Percentiles rank a stretch among this genome's conserved stretches.
phyloP scores from a whole-genome alignment of 805 yeast species.

The Saturnispora ahearnii region DNA sequence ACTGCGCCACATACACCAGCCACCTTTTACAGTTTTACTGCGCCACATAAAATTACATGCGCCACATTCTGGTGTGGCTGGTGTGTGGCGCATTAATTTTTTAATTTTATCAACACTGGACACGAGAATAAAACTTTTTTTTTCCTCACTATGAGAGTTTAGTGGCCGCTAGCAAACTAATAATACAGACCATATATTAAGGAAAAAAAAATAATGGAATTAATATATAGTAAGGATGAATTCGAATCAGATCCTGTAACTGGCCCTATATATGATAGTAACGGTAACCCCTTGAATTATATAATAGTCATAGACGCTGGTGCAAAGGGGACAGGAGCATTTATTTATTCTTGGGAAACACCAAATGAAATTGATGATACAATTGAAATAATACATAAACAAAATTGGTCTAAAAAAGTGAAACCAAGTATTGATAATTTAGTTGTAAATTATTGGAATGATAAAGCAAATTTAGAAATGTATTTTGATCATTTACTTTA shows the following conservation, averaged over 20 bases:
- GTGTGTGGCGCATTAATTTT: not conserved
- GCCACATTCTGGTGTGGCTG: no score
- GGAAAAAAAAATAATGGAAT: no score
- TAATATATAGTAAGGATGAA: not conserved
- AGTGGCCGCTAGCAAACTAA: no score
- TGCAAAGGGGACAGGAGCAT: conserved; percentile 55
- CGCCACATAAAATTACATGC: no score
- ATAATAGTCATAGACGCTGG: conserved; percentile 58
- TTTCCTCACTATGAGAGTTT: no score
- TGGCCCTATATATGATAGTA: conserved; percentile 20
- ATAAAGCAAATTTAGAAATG: conserved; percentile 44
- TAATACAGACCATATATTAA: no score
- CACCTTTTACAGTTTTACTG: not conserved
- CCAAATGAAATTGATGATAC: conserved; percentile 22
- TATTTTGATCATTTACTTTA: conserved; percentile 43
- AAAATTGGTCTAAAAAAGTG: conserved; percentile 41
- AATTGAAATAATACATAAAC: conserved; percentile 14
- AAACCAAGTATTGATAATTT: conserved; percentile 58
- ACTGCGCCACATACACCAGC: not conserved
- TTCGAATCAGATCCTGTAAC: not conserved
- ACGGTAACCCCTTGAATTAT: conserved; percentile 48
- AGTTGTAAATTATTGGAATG: conserved; percentile 38
- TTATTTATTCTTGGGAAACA: conserved; percentile 47
- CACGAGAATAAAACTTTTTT: no score
- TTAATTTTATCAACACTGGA: no score